Evolutionary conservation across 2,329 filamentous ascomycete genomes (phyloP).

Genomic region (Aspergillus clavatus): DNA sequence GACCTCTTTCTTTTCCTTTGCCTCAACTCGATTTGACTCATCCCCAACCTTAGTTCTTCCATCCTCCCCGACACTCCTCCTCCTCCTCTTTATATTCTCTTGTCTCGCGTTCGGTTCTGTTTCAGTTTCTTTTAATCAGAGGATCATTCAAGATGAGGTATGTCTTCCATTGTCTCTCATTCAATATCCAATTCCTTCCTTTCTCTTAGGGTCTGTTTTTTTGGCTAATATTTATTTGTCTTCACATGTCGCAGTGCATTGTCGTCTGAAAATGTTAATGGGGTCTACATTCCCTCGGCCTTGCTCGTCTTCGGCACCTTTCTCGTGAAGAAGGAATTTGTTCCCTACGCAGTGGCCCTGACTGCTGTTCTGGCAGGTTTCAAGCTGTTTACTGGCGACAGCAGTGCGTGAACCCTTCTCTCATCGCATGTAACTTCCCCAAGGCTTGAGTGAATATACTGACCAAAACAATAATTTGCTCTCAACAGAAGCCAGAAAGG

Average conservation of each 20-base stretch:
- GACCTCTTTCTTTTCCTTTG: slow-evolving; percentile 7
- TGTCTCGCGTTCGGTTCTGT: too few species aligned
- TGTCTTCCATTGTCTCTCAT: slow-evolving; percentile 1
- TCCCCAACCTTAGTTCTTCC: not conserved
- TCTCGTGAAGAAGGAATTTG: slow-evolving; percentile 74
- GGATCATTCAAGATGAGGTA: slow-evolving; percentile 28
- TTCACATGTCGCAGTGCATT: slow-evolving; percentile 21
- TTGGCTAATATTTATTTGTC: slow-evolving; percentile 9
- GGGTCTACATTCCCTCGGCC: slow-evolving; percentile 76
- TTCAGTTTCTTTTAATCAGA: too few species aligned
- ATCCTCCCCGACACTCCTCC: slow-evolving; percentile 1
- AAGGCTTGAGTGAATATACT: too few species aligned
- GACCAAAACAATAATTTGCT: too few species aligned
- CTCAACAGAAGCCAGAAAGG: slow-evolving; percentile 64
- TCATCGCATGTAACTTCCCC: slow-evolving; percentile 3
- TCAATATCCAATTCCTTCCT: not conserved
- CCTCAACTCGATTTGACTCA: slow-evolving; percentile 6
- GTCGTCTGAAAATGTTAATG: slow-evolving; percentile 60
- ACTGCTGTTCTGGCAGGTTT: slow-evolving; percentile 62
- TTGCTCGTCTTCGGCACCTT: slow-evolving; percentile 70
- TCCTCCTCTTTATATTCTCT: slow-evolving; percentile 1
- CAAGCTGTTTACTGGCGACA: slow-evolving; percentile 65
- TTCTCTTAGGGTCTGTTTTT: too few species aligned
- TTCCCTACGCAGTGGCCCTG: slow-evolving; percentile 63
- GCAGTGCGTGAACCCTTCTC: slow-evolving; percentile 53